Conservation (phyloP, 805 yeast genomes). For the Schwanniomyces pseudopolymorphus region DNA sequence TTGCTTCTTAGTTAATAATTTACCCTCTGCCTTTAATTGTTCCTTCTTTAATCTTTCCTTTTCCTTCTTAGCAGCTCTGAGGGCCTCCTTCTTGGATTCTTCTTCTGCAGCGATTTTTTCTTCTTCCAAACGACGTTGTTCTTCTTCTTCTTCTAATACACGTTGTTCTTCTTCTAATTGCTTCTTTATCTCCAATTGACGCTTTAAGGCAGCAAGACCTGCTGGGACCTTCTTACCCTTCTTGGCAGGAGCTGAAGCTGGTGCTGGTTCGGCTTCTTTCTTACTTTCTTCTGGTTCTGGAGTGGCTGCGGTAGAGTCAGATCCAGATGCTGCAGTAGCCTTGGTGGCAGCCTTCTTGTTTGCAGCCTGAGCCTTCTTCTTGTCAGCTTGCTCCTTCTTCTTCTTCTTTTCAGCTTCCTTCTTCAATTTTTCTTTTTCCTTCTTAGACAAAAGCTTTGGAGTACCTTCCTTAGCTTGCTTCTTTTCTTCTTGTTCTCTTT, state of each 20-base stretch:
- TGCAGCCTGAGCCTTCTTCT: slow-evolving; percentile 73
- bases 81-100: slow-evolving; percentile 64
- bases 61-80: slow-evolving; percentile 70
- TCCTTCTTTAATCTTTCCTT: slow-evolving; percentile 84
- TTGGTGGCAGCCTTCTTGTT: slow-evolving; percentile 52
- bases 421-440: slow-evolving; percentile 92
- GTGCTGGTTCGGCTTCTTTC: slow-evolving; percentile 29
- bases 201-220: slow-evolving; percentile 86
- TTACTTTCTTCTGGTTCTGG: slow-evolving; percentile 32
- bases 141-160: slow-evolving; percentile 70
- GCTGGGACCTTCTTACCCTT: slow-evolving; percentile 83
- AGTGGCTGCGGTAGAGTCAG: slow-evolving; percentile 25
- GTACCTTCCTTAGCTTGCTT: slow-evolving; percentile 51
- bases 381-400: slow-evolving; percentile 87
- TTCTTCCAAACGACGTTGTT: slow-evolving; percentile 47
- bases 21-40: slow-evolving; percentile 94
- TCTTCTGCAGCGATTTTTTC: slow-evolving; percentile 54
- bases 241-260: slow-evolving; percentile 40
- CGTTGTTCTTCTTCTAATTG: slow-evolving; percentile 84
- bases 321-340: slow-evolving; percentile 41
- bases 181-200: slow-evolving; percentile 84
- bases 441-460: slow-evolving; percentile 82
- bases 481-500: slow-evolving; percentile 61
- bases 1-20: slow-evolving; percentile 89
- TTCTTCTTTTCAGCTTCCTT: slow-evolving; percentile 88